A percentile compares a stretch with the other conserved stretches of the same genome.
Conservation (phyloP, 2,329 filamentous ascomycete genomes). For the Cladophialophora yegresii region DNA sequence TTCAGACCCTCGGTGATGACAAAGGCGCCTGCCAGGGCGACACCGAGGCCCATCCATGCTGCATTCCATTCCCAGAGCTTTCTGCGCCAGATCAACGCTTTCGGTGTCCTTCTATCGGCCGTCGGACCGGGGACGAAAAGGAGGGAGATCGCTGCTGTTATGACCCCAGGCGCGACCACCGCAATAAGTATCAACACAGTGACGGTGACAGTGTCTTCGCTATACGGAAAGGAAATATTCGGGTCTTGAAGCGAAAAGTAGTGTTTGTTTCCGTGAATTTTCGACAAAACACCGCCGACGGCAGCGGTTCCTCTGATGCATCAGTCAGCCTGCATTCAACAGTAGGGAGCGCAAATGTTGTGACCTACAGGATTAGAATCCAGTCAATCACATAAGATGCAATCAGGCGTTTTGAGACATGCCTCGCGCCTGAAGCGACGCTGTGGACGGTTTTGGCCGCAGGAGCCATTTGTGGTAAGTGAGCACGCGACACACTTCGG, state of each 20-base stretch:
- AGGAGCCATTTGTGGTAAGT: constrained; percentile 30
- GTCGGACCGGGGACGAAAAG: constrained; percentile 71
- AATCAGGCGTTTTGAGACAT: constrained; percentile 55
- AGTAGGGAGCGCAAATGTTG: background rate
- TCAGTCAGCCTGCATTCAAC: background rate
- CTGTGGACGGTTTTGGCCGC: constrained; percentile 23
- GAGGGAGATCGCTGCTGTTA: constrained; percentile 70
- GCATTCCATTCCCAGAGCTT: constrained; percentile 91
- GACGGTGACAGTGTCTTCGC: constrained; percentile 70
- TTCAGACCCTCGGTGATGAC: constrained; percentile 86
- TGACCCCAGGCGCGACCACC: constrained; percentile 63
- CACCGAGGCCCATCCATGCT: constrained; percentile 77
- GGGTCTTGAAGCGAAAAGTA: constrained; percentile 70
- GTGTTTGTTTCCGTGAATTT: constrained; percentile 53
- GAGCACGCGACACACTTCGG: constrained; percentile 30
- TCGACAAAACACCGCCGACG: constrained; percentile 62
- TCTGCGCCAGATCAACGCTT: constrained; percentile 69
- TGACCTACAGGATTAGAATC: constrained; percentile 61
- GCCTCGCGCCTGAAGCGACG: constrained; percentile 28
- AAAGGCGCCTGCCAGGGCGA: constrained; percentile 71
- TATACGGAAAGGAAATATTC: constrained; percentile 76
- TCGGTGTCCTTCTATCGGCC: constrained; percentile 63
- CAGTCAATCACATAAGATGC: constrained; percentile 74
- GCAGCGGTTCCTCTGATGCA: constrained; percentile 56
- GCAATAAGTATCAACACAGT: constrained; percentile 65